Percentiles rank a stretch among this genome's conserved stretches.
phyloP scores from a whole-genome alignment of 2,329 filamentous ascomycete species.

The Colletotrichum caudatum region DNA sequence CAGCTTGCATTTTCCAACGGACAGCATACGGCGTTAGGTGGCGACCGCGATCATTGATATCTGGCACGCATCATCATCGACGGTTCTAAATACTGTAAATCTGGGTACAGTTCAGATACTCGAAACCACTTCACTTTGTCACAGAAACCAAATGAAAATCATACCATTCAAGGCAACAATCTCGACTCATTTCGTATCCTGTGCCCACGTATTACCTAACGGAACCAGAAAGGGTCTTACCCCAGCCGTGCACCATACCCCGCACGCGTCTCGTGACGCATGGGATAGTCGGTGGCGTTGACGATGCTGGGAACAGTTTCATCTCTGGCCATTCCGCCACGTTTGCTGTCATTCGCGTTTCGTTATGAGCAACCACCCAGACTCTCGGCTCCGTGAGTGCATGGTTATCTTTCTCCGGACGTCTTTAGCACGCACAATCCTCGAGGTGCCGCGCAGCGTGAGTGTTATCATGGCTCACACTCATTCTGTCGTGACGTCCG shows the following conservation, averaged over 20 bases:
- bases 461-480: not conserved
- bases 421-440: not conserved
- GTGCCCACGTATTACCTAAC: not conserved
- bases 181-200: not conserved
- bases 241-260: conserved; percentile 23
- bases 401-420: not conserved
- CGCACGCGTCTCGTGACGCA: conserved; percentile 38
- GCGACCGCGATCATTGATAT: conserved; percentile 2
- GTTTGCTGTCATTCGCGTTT: conserved; percentile 3
- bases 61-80: conserved; percentile 23
- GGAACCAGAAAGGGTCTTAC: conserved; percentile 15
- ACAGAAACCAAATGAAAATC: not conserved
- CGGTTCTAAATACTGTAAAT: not conserved
- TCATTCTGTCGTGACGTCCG: conserved; percentile 12
- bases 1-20: conserved; percentile 21
- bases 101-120: not conserved
- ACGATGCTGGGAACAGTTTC: conserved; percentile 1
- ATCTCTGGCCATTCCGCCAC: conserved; percentile 12
- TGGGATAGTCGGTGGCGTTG: conserved; percentile 13
- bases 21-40: conserved; percentile 20
- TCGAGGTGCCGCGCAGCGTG: not conserved
- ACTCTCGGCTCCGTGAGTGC: conserved; percentile 1
- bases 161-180: not conserved
- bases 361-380: conserved; percentile 10
- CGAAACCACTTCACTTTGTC: not conserved